Evolutionary conservation across 2,329 filamentous ascomycete species (phyloP).

Genomic region (Monilinia vaccinii-corymbosi): DNA sequence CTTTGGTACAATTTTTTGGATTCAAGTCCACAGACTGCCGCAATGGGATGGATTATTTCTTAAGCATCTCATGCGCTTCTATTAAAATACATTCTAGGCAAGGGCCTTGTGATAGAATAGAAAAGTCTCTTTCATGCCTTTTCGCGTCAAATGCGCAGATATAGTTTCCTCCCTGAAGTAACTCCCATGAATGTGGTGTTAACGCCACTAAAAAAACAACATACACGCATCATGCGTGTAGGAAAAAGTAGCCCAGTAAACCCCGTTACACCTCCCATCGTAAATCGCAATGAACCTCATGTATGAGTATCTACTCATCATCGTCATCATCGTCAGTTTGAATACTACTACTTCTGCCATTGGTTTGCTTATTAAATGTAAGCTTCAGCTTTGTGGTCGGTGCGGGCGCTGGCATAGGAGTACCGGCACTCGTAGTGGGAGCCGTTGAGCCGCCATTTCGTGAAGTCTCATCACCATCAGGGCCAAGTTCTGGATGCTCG

Average conservation of each 20-base stretch:
- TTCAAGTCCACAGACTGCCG: background rate
- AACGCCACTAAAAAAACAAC: slow-evolving; percentile 13
- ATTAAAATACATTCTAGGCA: slow-evolving; percentile 30
- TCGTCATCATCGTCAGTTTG: slow-evolving; percentile 45
- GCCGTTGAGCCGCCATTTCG: slow-evolving; percentile 32
- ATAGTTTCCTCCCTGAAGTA: background rate
- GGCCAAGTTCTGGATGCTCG: slow-evolving; percentile 43
- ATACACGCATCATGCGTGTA: background rate
- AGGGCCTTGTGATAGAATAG: slow-evolving; percentile 10
- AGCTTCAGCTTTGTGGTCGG: slow-evolving; percentile 52
- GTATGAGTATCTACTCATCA: slow-evolving; percentile 8
- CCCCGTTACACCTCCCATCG: slow-evolving; percentile 12
- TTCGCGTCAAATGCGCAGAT: slow-evolving; percentile 4
- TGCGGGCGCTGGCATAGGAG: slow-evolving; percentile 51
- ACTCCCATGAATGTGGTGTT: slow-evolving; percentile 9
- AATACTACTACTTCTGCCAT: slow-evolving; percentile 32
- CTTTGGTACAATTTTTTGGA: background rate
- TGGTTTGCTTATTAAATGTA: slow-evolving; percentile 41
- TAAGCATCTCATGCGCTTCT: slow-evolving; percentile 17
- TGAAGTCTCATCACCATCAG: slow-evolving; percentile 39
- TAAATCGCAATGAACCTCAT: slow-evolving; percentile 9
- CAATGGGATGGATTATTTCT: background rate
- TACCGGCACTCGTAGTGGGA: slow-evolving; percentile 51
- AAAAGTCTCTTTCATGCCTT: background rate
- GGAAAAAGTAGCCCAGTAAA: slow-evolving; percentile 11